Evolutionary conservation across 805 yeast species (phyloP).

Genomic region (Starmera dryadoides): DNA sequence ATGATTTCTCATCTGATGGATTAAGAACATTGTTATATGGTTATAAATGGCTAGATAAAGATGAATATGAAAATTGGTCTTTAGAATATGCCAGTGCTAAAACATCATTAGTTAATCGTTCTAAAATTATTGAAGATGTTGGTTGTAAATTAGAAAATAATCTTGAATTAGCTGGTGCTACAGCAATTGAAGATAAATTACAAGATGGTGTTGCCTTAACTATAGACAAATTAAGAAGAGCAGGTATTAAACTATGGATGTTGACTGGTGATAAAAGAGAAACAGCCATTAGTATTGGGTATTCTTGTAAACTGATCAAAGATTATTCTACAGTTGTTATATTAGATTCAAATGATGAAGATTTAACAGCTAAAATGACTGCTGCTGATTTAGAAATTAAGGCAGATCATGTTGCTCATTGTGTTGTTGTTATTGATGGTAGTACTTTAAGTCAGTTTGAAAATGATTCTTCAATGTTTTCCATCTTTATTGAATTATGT

Average conservation of each 20-base stretch:
- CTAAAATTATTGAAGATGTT: slow-evolving; percentile 54
- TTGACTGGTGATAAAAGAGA: slow-evolving; percentile 96
- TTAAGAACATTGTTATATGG: slow-evolving; percentile 83
- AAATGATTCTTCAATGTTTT: slow-evolving; percentile 59
- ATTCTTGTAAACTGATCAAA: slow-evolving; percentile 86
- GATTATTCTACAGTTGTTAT: slow-evolving; percentile 87
- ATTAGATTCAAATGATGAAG: slow-evolving; percentile 49
- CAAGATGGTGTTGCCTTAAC: slow-evolving; percentile 97
- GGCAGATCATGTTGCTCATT: slow-evolving; percentile 77
- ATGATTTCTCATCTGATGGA: slow-evolving; percentile 93
- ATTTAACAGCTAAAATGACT: slow-evolving; percentile 58
- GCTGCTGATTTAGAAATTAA: slow-evolving; percentile 71
- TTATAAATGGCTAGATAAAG: slow-evolving; percentile 58
- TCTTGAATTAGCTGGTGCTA: slow-evolving; percentile 78
- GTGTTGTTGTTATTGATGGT: slow-evolving; percentile 95
- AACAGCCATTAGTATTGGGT: slow-evolving; percentile 95
- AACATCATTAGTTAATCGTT: slow-evolving; percentile 63
- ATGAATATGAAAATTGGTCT: slow-evolving; percentile 63
- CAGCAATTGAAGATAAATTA: slow-evolving; percentile 94
- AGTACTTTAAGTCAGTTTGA: slow-evolving; percentile 71
- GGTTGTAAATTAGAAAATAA: slow-evolving; percentile 68
- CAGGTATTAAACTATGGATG: slow-evolving; percentile 97
- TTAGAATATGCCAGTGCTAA: slow-evolving; percentile 65
- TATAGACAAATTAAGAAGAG: slow-evolving; percentile 83
- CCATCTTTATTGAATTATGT: slow-evolving; percentile 78